A percentile compares a stretch with the other conserved stretches of the same genome.
These are phyloP conservation scores for Przewalskia tangutica DNA, from an alignment of 257 asterid species.

Conservation along the genomic window DNA sequence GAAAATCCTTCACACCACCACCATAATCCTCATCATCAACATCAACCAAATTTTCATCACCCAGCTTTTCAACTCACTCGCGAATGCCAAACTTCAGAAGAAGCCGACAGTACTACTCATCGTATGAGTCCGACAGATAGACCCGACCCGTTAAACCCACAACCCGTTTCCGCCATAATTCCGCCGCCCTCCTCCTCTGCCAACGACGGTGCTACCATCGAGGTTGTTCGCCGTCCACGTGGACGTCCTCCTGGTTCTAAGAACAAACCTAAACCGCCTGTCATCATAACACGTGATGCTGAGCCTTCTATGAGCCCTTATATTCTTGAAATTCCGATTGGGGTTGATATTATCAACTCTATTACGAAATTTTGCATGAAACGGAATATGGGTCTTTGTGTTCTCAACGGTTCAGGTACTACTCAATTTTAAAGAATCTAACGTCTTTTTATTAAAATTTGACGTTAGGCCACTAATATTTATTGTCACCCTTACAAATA, in stretches of 20 bases:
- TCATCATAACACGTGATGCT: constrained; percentile 37
- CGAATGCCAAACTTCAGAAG: constrained; percentile 27
- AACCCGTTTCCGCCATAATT: neutral
- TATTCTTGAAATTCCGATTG: constrained; percentile 51
- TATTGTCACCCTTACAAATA: too few species aligned
- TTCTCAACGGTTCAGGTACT: constrained; percentile 49
- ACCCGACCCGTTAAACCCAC: neutral
- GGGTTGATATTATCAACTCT: constrained; percentile 42
- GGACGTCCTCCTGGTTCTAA: constrained; percentile 78
- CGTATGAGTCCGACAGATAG: constrained; percentile 7
- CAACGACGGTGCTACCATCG: constrained; percentile 61
- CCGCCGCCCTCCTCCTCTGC: constrained; percentile 12
- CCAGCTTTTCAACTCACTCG: constrained; percentile 11
- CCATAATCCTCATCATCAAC: neutral
- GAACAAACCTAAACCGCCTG: constrained; percentile 61
- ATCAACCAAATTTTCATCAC: constrained; percentile 9
- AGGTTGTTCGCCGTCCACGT: constrained; percentile 68
- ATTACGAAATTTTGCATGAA: constrained; percentile 35
- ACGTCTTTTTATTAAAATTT: too few species aligned
- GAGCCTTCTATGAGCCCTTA: constrained; percentile 66
- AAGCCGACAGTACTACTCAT: constrained; percentile 20
- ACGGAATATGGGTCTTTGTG: constrained; percentile 38
- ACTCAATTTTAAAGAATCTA: too few species aligned
- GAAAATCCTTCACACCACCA: constrained; percentile 31
- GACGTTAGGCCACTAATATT: too few species aligned